Evolutionary conservation across 2,329 filamentous ascomycete species (phyloP), one percentile per base, ranked within the genome.

Genomic region (Cladosporium sp.): DNA sequence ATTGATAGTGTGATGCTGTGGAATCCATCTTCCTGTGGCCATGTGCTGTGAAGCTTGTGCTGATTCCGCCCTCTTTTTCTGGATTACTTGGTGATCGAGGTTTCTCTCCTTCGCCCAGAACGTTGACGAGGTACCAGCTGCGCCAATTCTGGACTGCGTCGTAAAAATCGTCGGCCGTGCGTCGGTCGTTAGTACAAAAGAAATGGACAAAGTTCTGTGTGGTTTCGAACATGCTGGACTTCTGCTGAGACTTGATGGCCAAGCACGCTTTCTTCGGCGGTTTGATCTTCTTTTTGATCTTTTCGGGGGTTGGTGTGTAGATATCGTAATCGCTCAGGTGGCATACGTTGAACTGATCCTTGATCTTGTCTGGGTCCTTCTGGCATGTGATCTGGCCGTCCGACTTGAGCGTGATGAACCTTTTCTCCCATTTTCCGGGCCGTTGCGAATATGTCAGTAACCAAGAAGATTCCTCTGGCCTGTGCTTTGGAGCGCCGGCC

Each of bases 301-400:
- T 83, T 42, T 81, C 79, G 48, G 81, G 77, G 4, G 83, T 89
- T 1, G 89, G 86, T 1, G 78, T 81, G 71, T 96, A 96, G 45
- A 96, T 86, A 65, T 97, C 92, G 68, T 92, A 96, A 69, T 96
- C 91, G 2, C 88, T 89, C 44, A 97, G 69, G 70, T 95, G 89
- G 67, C 89, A 95, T 33, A 95, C 75, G 56, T 81, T 85, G 10
- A 77, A 71, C 32, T 78, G 74, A 49, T 91, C 86, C 67, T 89
- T 88, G 44, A 84, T 72, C 3, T 75, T 66, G 53, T 76, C 78
- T 10, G 82, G 76, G 60, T 87, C 90, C 70, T 93, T 95, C 38
- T 87, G 80, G 22, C 84, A 76, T 43, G 76, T 68, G 13, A 86
- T 68, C 66, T 95, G 90, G 0, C 91, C 91, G 52, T 86, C 86